These are phyloP conservation scores for Diaporthe amygdali DNA, from an alignment of 2,329 filamentous ascomycete genomes.

Conservation along the genomic window DNA sequence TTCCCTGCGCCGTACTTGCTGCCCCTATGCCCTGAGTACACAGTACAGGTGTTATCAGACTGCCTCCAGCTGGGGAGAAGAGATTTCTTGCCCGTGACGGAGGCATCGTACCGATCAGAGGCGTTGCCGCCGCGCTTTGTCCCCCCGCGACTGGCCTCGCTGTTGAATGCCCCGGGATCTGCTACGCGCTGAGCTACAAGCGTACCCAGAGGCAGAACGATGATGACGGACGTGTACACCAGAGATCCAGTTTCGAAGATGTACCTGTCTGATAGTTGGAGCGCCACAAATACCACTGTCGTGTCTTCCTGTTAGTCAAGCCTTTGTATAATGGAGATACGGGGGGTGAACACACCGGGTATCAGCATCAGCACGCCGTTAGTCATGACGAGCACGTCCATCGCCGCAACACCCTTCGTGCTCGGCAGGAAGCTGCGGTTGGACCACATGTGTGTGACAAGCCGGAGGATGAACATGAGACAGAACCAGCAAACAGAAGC, in stretches of 20 bases:
- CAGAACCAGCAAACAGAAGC: conserved; percentile 54
- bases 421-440: conserved; percentile 53
- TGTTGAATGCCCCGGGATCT: conserved; percentile 31
- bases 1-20: conserved; percentile 31
- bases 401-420: conserved; percentile 48
- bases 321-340: neutral
- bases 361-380: conserved; percentile 62
- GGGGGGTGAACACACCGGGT: conserved; percentile 49
- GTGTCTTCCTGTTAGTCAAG: neutral
- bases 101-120: conserved; percentile 26
- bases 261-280: conserved; percentile 48
- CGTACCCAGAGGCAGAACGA: conserved; percentile 58
- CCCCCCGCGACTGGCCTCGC: conserved; percentile 13
- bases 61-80: conserved; percentile 20
- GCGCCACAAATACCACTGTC: conserved; percentile 55
- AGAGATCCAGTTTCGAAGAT: conserved; percentile 57
- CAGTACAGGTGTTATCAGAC: conserved; percentile 22
- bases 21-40: neutral
- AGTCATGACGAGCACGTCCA: conserved; percentile 61
- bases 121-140: conserved; percentile 24
- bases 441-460: conserved; percentile 52
- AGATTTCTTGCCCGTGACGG: conserved; percentile 21
- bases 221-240: conserved; percentile 52
- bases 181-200: conserved; percentile 55
- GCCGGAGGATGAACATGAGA: conserved; percentile 58